Conservation (phyloP, 2,329 filamentous ascomycete species). For the Sclerotinia subarctica region DNA sequence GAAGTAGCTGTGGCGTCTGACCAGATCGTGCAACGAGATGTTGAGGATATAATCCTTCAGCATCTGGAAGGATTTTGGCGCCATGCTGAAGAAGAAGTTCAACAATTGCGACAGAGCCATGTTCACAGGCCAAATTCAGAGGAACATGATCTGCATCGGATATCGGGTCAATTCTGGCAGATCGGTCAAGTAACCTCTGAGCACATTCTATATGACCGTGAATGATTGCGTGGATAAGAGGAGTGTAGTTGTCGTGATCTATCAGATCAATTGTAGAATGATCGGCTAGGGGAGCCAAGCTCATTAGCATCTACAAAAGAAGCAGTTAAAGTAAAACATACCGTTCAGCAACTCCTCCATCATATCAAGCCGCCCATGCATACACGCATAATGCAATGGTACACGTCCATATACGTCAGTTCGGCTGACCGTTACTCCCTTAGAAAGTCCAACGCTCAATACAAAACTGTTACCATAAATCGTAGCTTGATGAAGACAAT, state of each 20-base stretch:
- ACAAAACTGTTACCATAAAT: slow-evolving; percentile 86
- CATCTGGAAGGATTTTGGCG: slow-evolving; percentile 84
- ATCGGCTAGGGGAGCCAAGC: slow-evolving; percentile 48
- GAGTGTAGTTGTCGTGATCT: slow-evolving; percentile 96
- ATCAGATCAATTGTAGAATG: slow-evolving; percentile 78
- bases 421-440: slow-evolving; percentile 71
- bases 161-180: slow-evolving; percentile 80
- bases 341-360: slow-evolving; percentile 68
- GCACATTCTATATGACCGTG: slow-evolving; percentile 81
- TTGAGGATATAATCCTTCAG: slow-evolving; percentile 94
- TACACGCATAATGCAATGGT: slow-evolving; percentile 91
- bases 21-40: slow-evolving; percentile 91
- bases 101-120: slow-evolving; percentile 81
- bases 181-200: slow-evolving; percentile 68
- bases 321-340: slow-evolving; percentile 35
- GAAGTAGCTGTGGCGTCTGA: slow-evolving; percentile 72
- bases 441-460: slow-evolving; percentile 69
- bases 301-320: not conserved
- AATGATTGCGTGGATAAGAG: slow-evolving; percentile 91
- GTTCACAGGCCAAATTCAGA: slow-evolving; percentile 90
- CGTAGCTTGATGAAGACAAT: slow-evolving; percentile 93
- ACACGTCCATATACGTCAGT: slow-evolving; percentile 93
- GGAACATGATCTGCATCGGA: slow-evolving; percentile 91
- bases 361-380: slow-evolving; percentile 87
- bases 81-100: slow-evolving; percentile 78